A percentile compares a stretch with the other conserved stretches of the same genome.
phyloP scores from a whole-genome alignment of 495 filamentous ascomycete genomes.

The Tirmania nivea region DNA sequence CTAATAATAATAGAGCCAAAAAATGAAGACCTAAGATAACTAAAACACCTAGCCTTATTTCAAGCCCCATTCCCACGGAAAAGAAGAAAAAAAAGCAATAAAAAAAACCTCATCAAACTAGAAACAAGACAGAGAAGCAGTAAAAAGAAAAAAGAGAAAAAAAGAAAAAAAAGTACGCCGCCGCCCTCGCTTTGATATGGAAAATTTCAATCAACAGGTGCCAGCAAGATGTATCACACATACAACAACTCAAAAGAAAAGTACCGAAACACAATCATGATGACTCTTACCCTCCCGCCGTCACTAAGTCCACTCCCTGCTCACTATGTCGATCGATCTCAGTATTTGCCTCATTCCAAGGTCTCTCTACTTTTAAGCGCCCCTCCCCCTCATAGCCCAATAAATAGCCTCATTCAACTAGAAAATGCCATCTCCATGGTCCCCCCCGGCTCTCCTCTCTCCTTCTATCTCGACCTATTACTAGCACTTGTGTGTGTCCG shows the following conservation, averaged over 20 bases:
- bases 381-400: no score
- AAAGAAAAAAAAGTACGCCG: slow-evolving; percentile 1
- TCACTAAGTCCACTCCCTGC: not conserved
- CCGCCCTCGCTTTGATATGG: not conserved
- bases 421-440: slow-evolving; percentile 2
- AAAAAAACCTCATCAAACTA: slow-evolving; percentile 4
- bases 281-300: not conserved
- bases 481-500: not conserved
- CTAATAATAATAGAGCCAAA: not conserved
- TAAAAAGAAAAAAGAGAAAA: slow-evolving; percentile 5
- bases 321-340: slow-evolving; percentile 25
- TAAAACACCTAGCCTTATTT: not conserved
- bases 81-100: not conserved
- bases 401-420: no score
- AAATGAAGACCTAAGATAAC: not conserved
- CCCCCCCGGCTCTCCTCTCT: not conserved
- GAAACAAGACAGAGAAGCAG: slow-evolving; percentile 3
- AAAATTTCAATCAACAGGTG: no score
- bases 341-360: not conserved
- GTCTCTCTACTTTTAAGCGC: no score
- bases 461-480: not conserved
- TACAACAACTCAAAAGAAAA: no score
- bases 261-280: no score
- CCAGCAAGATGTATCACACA: no score
- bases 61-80: not conserved